Evolutionary conservation across 495 filamentous ascomycete species (phyloP), one percentile per base, ranked within the genome.

Genomic region (Lasiosphaeria hispida): DNA sequence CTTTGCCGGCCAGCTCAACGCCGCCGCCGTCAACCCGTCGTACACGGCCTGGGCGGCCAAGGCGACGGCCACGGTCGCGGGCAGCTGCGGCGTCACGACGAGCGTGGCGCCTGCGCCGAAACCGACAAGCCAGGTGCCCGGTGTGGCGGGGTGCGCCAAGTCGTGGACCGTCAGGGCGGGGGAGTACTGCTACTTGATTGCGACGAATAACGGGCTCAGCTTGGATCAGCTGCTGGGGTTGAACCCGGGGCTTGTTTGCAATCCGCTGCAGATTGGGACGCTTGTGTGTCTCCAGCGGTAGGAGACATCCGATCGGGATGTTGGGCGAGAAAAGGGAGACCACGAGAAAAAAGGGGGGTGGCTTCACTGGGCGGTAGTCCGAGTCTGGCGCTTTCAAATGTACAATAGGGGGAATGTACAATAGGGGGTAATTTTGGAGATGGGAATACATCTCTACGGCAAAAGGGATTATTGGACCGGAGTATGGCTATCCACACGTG

Each of bases 121-220:
- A n/a, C n/a, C n/a, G 18, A 19, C 15, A 1, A 8, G 7, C 4
- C 17, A 19, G 15, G 43, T 30, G 8, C 41, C 53, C 14, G 35
- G 13, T 11, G 15, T 41, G 9, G n/a, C 48, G 13, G 13, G 23
- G 33, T 61, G 59, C 38, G 17, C 38, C 1, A 56, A 45, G 53
- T 45, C 15, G 15, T 61, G 56, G n/a, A 55, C 33, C 0, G 59
- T 61, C 13, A 53, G 43, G 30, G 14, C 44, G 5, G 59, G 59
- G 7, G 59, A 61, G 19, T 61, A 61, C 10, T 61, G 59, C 48
- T 61, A 41, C 33, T 10, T 52, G 30, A 61, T 61, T 47, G 59
- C 59, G 9, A 41, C 40, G 18, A 48, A 53, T 13, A 56, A 56
- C 18, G 53, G 53, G 13, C 13, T 61, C 17, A 61, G 44, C 14